Evolutionary conservation across 768 basidiomycete species (phyloP).

Genomic region (Pulveroboletus frians): DNA sequence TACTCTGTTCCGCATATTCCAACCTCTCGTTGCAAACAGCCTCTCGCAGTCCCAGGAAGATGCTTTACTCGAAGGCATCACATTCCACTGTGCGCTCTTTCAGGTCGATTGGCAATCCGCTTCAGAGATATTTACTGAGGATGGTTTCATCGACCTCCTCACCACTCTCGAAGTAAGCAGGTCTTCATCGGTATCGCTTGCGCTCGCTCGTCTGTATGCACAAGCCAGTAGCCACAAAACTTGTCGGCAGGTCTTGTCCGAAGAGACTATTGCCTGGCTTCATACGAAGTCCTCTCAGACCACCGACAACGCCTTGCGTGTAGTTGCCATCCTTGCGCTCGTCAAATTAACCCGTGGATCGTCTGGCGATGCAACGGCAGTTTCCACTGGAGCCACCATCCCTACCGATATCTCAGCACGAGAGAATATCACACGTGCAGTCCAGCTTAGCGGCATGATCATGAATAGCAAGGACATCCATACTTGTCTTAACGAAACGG

Average conservation of each 20-base stretch:
- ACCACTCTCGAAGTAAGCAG: constrained; percentile 61
- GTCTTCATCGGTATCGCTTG: constrained; percentile 44
- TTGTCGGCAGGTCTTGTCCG: constrained; percentile 58
- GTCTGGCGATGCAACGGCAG: constrained; percentile 35
- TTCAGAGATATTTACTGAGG: constrained; percentile 55
- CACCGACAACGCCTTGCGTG: constrained; percentile 44
- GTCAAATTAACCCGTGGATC: constrained; percentile 70
- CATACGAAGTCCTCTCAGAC: constrained; percentile 49
- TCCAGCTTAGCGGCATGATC: constrained; percentile 54
- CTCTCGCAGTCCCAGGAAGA: constrained; percentile 57
- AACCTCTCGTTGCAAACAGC: constrained; percentile 42
- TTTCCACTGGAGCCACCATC: constrained; percentile 10
- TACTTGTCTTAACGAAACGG: constrained; percentile 51
- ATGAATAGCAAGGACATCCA: constrained; percentile 34
- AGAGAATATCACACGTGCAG: constrained; percentile 44
- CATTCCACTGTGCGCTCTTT: constrained; percentile 74
- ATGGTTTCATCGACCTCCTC: constrained; percentile 59
- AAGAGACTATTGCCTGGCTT: constrained; percentile 63
- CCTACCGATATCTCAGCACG: constrained; percentile 1
- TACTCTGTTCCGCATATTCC: constrained; percentile 45
- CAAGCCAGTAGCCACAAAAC: constrained; percentile 72
- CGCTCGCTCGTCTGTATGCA: constrained; percentile 68
- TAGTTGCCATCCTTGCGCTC: constrained; percentile 66
- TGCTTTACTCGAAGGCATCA: constrained; percentile 46
- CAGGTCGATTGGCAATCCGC: constrained; percentile 76